phyloP scores from a whole-genome alignment of 306 rosid genomes.

The Fragaria ananassa region DNA sequence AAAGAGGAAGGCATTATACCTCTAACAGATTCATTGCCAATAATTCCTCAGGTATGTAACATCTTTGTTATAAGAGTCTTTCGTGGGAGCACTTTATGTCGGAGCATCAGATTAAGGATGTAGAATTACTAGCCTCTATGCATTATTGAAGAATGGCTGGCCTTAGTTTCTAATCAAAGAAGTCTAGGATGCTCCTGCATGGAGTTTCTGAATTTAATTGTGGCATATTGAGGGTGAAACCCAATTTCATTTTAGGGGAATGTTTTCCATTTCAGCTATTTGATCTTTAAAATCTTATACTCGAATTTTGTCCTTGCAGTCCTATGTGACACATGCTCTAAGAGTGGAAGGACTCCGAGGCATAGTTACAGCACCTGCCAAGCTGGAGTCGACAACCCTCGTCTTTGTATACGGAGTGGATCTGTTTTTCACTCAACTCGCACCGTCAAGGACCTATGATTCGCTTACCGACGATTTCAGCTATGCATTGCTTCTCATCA shows the following conservation, averaged over 20 bases:
- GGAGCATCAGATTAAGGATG: neutral
- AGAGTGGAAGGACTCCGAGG: slow-evolving; percentile 89
- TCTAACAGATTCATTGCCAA: slow-evolving; percentile 88
- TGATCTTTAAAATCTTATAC: slow-evolving; percentile 17
- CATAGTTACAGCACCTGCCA: slow-evolving; percentile 79
- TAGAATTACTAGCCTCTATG: neutral
- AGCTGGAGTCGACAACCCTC: slow-evolving; percentile 89
- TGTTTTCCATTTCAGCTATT: slow-evolving; percentile 8
- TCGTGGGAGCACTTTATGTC: neutral
- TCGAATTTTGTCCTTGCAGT: slow-evolving; percentile 46
- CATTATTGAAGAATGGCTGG: neutral
- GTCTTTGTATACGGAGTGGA: slow-evolving; percentile 91
- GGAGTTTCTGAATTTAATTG: neutral
- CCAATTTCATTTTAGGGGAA: neutral
- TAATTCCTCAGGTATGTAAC: slow-evolving; percentile 70
- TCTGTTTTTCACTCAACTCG: slow-evolving; percentile 79
- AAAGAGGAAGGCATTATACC: slow-evolving; percentile 96
- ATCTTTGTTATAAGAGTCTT: slow-evolving; percentile 1
- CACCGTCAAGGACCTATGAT: slow-evolving; percentile 92
- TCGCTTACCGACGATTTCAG: slow-evolving; percentile 98
- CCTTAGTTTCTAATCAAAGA: neutral
- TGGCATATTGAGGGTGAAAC: neutral
- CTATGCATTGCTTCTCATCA: slow-evolving; percentile 92
- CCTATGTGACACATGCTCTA: slow-evolving; percentile 76
- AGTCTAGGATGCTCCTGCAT: neutral